Conservation (phyloP, 257 asterid genomes). For the Solanum chilense region DNA sequence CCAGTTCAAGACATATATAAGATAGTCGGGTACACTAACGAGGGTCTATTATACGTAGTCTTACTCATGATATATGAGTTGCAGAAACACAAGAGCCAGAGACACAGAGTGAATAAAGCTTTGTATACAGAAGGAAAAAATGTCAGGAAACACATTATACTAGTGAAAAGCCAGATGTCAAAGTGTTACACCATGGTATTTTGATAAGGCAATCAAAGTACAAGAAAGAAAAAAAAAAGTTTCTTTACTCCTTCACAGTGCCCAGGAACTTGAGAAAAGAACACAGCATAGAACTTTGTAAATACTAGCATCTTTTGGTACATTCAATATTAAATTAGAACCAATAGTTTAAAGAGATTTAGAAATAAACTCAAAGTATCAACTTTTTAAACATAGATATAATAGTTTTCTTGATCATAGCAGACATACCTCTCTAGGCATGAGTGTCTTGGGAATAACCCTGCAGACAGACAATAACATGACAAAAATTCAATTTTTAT, state of each 20-base stretch:
- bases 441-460: constrained; percentile 99
- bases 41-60: not conserved
- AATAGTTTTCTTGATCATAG: constrained; percentile 17
- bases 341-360: not conserved
- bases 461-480: constrained; percentile 62
- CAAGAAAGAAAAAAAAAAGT: constrained; percentile 1
- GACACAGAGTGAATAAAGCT: constrained; percentile 15
- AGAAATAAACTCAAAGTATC: not conserved
- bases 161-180: constrained; percentile 24
- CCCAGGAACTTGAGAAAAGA: not conserved
- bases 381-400: not conserved
- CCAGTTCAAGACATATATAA: not conserved
- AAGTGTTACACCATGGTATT: constrained; percentile 3
- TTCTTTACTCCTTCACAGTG: not conserved
- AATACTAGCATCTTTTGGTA: not conserved
- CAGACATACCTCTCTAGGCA: constrained; percentile 95
- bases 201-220: constrained; percentile 37
- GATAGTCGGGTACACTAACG: not conserved
- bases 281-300: not conserved
- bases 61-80: not conserved
- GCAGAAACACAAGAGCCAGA: constrained; percentile 31
- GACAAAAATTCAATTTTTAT: constrained; percentile 38
- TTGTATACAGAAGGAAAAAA: constrained; percentile 21
- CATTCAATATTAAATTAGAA: not conserved
- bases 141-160: constrained; percentile 7